Conservation (phyloP, 108 stramenopile species). For the Cyclotella baltica region DNA sequence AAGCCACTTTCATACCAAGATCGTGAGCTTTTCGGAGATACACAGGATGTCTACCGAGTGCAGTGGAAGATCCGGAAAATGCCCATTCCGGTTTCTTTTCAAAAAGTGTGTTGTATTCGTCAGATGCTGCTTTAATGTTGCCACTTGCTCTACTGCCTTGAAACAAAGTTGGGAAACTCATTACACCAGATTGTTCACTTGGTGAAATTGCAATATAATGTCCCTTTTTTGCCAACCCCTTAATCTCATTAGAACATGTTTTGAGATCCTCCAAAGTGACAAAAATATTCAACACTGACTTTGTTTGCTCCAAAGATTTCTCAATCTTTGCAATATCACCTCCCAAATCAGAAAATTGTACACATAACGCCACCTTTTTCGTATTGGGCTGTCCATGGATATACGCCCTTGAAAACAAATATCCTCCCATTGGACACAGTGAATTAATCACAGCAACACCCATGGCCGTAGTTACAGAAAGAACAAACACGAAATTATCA, state of each 20-base stretch:
- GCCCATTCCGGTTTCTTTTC: constrained; percentile 36
- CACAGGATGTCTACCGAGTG: constrained; percentile 41
- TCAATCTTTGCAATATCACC: background rate
- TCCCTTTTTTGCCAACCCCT: constrained; percentile 21
- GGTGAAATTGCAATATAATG: constrained; percentile 33
- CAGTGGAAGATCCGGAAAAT: constrained; percentile 25
- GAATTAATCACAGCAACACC: constrained; percentile 48
- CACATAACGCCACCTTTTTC: constrained; percentile 47
- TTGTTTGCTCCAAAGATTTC: constrained; percentile 11
- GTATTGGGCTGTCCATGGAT: constrained; percentile 56
- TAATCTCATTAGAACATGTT: constrained; percentile 24
- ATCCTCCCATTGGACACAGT: constrained; percentile 52
- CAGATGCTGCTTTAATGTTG: constrained; percentile 30
- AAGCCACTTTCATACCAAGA: constrained; percentile 51
- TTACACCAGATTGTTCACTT: constrained; percentile 1
- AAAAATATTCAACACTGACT: constrained; percentile 41
- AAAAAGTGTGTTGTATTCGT: constrained; percentile 26
- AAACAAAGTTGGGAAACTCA: constrained; percentile 17
- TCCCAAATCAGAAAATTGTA: constrained; percentile 45
- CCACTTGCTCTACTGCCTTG: constrained; percentile 12
- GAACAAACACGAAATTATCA: constrained; percentile 19
- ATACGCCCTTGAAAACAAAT: constrained; percentile 44
- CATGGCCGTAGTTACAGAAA: constrained; percentile 25
- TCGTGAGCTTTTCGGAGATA: constrained; percentile 38
- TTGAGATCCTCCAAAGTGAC: constrained; percentile 43